A percentile compares a stretch with the other conserved stretches of the same genome.
phyloP scores from a whole-genome alignment of 805 yeast species.

The Spathaspora passalidarum region DNA sequence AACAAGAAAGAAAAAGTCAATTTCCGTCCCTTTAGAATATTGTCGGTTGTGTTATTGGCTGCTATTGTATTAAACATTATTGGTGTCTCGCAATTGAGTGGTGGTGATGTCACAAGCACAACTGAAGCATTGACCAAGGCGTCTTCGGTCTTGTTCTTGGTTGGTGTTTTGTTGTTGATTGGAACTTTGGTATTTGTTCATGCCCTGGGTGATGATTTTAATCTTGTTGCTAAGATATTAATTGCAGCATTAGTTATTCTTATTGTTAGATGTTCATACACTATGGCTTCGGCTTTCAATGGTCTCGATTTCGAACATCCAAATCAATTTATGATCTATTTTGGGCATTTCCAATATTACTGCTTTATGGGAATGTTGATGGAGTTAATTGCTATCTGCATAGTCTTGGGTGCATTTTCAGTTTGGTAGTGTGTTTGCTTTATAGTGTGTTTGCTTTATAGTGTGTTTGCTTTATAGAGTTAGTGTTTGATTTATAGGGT shows the following conservation, averaged over 20 bases:
- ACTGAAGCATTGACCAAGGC: conserved; percentile 7
- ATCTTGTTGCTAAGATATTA: conserved; percentile 3
- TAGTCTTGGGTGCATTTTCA: conserved; percentile 5
- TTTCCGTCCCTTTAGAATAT: conserved; percentile 9
- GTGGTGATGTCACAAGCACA: conserved; percentile 1
- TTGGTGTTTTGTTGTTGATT: conserved; percentile 7
- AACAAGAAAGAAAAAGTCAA: conserved; percentile 3
- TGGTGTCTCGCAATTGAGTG: conserved; percentile 8
- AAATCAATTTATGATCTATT: conserved; percentile 12
- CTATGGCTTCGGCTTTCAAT: conserved; percentile 13
- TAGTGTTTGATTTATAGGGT: neutral
- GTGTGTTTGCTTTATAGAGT: neutral
- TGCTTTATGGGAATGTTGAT: conserved; percentile 14
- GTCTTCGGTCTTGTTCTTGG: conserved; percentile 12
- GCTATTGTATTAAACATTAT: conserved; percentile 11
- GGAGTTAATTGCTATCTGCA: conserved; percentile 1
- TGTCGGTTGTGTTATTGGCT: conserved; percentile 9
- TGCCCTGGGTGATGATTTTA: neutral
- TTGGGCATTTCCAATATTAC: conserved; percentile 13
- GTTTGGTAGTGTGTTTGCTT: neutral
- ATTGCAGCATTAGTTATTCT: conserved; percentile 8
- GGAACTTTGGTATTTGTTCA: conserved; percentile 3
- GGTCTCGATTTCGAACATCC: conserved; percentile 8
- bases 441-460: neutral
- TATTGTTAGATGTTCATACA: conserved; percentile 12